Evolutionary conservation across 352 stramenopile genomes (phyloP).

Genomic region (Pilasporangium apinafurcum): DNA sequence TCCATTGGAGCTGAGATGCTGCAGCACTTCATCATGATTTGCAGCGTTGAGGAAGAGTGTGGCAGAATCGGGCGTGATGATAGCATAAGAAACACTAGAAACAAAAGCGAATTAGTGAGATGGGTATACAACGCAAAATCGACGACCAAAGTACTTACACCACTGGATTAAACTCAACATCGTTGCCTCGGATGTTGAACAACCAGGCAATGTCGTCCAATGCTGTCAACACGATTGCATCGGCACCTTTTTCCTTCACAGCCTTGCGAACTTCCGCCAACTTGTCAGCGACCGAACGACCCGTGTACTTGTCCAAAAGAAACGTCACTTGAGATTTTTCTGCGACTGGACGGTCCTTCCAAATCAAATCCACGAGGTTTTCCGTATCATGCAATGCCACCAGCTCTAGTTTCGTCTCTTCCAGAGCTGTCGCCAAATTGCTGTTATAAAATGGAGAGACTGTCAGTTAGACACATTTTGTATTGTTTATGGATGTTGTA

Average conservation of each 20-base stretch:
- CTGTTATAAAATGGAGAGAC: slow-evolving; percentile 8
- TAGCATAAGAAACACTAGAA: slow-evolving; percentile 86
- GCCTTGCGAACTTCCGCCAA: slow-evolving; percentile 72
- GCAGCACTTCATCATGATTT: slow-evolving; percentile 51
- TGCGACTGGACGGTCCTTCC: slow-evolving; percentile 74
- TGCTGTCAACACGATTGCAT: slow-evolving; percentile 92
- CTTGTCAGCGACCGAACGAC: slow-evolving; percentile 89
- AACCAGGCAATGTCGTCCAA: slow-evolving; percentile 98
- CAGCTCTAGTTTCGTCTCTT: slow-evolving; percentile 64
- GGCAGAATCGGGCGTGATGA: slow-evolving; percentile 87
- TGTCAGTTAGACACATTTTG: neutral
- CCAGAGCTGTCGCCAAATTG: slow-evolving; percentile 57
- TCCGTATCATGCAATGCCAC: slow-evolving; percentile 65
- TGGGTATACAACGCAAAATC: neutral
- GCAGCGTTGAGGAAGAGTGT: slow-evolving; percentile 90
- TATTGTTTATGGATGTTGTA: too few species aligned
- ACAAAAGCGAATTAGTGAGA: neutral
- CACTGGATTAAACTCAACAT: slow-evolving; percentile 97
- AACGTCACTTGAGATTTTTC: slow-evolving; percentile 86
- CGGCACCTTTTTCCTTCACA: slow-evolving; percentile 86
- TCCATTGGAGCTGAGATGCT: slow-evolving; percentile 37
- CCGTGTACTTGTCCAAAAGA: slow-evolving; percentile 91
- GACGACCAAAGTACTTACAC: slow-evolving; percentile 85
- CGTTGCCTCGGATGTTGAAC: slow-evolving; percentile 96
- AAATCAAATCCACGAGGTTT: slow-evolving; percentile 97